phyloP scores from a whole-genome alignment of 192 early-diverging fungal species.

The Coemansia sp. region DNA sequence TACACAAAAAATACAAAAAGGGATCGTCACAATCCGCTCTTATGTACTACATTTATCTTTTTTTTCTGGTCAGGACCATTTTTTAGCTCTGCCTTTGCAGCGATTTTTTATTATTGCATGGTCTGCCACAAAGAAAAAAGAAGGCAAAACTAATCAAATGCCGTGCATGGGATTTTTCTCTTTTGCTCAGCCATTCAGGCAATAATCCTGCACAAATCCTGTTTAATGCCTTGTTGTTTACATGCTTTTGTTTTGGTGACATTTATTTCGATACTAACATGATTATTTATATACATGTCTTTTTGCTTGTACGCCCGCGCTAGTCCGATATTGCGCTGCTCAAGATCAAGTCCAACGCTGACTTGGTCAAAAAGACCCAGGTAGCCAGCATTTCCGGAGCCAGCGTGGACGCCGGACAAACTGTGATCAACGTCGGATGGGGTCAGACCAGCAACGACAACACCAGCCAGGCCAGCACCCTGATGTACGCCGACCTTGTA shows the following conservation, averaged over 20 bases:
- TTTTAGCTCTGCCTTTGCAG: too few species aligned
- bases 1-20: too few species aligned
- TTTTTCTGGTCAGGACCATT: too few species aligned
- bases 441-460: constrained; percentile 39
- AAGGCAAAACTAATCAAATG: not conserved
- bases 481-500: constrained; percentile 39
- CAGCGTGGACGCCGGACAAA: constrained; percentile 25
- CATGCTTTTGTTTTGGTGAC: not conserved
- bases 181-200: not conserved
- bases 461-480: constrained; percentile 26
- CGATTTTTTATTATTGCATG: too few species aligned
- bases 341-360: constrained; percentile 30
- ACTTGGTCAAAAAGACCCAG: constrained; percentile 31
- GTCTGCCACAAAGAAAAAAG: too few species aligned
- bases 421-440: constrained; percentile 44
- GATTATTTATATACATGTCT: not conserved
- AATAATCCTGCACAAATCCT: too few species aligned
- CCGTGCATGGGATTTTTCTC: not conserved
- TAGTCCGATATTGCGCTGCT: constrained; percentile 55
- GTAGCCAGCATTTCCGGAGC: constrained; percentile 21
- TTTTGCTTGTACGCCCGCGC: not conserved
- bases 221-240: too few species aligned
- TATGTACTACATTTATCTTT: too few species aligned
- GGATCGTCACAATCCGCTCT: too few species aligned
- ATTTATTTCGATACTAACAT: not conserved